A percentile compares a stretch with the other conserved stretches of the same genome.
Evolutionary conservation across 441 rosid genomes (phyloP).

Genomic region (Biscutella laevigata): DNA sequence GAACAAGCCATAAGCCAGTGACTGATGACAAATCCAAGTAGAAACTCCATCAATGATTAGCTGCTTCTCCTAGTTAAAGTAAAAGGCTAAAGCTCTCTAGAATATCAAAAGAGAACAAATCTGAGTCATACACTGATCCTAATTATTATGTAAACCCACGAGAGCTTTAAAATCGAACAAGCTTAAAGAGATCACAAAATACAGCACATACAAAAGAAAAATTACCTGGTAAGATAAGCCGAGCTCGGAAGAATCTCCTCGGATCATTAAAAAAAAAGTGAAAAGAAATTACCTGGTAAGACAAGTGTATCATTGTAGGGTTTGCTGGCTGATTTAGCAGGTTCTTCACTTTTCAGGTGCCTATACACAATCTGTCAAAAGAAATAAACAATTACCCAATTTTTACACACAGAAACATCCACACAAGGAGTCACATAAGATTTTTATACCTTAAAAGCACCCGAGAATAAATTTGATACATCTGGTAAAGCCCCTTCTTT

Average conservation of each 20-base stretch:
- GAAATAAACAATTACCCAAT: too few species aligned
- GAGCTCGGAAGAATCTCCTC: constrained; percentile 47
- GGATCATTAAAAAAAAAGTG: constrained; percentile 69
- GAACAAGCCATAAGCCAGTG: too few species aligned
- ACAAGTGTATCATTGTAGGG: constrained; percentile 22
- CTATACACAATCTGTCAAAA: constrained; percentile 20
- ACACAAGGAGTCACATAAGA: too few species aligned
- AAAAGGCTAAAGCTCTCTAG: too few species aligned
- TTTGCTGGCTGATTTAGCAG: constrained; percentile 24
- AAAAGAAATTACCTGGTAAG: too few species aligned
- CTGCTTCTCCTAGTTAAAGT: too few species aligned
- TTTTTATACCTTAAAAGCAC: constrained; percentile 70
- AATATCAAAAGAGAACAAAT: neutral
- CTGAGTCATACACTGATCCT: neutral
- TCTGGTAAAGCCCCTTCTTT: constrained; percentile 53
- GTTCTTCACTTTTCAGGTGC: constrained; percentile 24
- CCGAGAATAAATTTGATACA: constrained; percentile 52
- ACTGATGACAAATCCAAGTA: neutral
- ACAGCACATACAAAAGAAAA: neutral
- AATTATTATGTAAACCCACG: neutral
- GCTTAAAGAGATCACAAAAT: neutral
- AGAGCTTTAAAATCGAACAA: neutral
- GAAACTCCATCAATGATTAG: neutral
- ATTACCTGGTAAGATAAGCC: constrained; percentile 72
- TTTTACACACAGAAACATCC: too few species aligned